Evolutionary conservation across 2,329 filamentous ascomycete genomes (phyloP).

Genomic region (Xylaria sp.): DNA sequence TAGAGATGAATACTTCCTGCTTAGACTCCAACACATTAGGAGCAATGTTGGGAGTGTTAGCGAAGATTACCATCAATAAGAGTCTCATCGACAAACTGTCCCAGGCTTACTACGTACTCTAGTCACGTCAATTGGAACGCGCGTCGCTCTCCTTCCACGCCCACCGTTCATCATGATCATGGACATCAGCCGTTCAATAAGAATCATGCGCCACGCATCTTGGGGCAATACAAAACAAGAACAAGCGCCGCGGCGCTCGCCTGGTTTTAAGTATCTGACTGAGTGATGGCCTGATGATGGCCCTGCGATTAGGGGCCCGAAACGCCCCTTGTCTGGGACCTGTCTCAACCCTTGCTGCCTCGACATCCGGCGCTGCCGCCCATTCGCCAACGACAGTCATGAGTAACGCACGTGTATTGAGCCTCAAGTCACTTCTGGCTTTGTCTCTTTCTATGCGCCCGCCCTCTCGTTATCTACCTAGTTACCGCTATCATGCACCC

Average conservation of each 20-base stretch:
- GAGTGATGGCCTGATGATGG: constrained; percentile 9
- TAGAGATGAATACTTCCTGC: background rate
- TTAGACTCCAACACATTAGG: background rate
- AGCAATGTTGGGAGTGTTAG: background rate
- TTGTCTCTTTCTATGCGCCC: background rate
- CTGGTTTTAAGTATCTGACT: constrained; percentile 13
- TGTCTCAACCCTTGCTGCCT: constrained; percentile 25
- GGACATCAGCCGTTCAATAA: background rate
- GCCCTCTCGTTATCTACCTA: no score
- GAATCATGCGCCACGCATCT: background rate
- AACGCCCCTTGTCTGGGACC: constrained; percentile 26
- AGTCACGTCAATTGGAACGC: no score
- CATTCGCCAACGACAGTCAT: background rate
- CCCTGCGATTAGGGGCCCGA: constrained; percentile 10
- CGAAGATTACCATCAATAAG: background rate
- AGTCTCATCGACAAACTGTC: background rate
- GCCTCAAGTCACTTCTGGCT: constrained; percentile 13
- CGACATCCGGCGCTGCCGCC: background rate
- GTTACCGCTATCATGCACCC: constrained; percentile 3
- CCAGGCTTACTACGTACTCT: background rate
- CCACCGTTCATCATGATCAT: background rate
- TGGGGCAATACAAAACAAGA: background rate
- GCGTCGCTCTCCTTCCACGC: no score
- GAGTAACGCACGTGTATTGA: background rate
- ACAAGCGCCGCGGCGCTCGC: constrained; percentile 6